Evolutionary conservation across 805 yeast species (phyloP), one percentile per base, ranked within the genome.

Genomic region (Yamadazyma takamatsuzukensis): DNA sequence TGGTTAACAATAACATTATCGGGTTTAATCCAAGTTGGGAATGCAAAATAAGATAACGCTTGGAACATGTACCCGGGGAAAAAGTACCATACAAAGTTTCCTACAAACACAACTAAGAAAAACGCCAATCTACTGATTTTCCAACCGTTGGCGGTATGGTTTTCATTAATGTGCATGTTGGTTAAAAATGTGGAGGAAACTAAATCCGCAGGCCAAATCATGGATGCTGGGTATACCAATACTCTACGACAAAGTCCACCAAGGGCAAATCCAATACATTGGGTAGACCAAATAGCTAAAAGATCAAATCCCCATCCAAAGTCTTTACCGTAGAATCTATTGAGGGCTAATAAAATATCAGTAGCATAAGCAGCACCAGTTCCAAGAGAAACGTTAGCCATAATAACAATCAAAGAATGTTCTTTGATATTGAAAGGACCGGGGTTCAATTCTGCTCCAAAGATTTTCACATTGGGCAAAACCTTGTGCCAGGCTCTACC

Each of bases 121-220:
- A 42, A 37, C 11, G 33, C 35, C 25, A 37, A 39, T 34, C 46
- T 36, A 34, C 40, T 35, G 18, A 39, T 34, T 15, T 34, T 36
- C 43, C 43, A 57, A 54, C 47, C 75, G 74, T 51, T 72, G 71
- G 41, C 70, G 62, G 59, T 49, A 64, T 70, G 54, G 78, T 63
- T 56, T 71, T 68, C 48, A 74, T 62, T 59, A 74, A 65, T 59
- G 51, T 15, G 41, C 39, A 37, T 30, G 24, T 42, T 42, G 25
- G 43, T 37, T 25, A 42, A 42, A 23, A 43, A 40, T 10, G 83
- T 77, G 17, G 76, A 49, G 4, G 78, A 66, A 32, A 79, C 83
- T 50, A 83, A 64, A 47, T 71, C 72, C 2, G 74, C 55, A 4
- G 90, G 90, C 89, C 89, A 83, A 32, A 80, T 68, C 56, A 79